These are phyloP conservation scores for Trichoderma brevicompactum DNA, from an alignment of 2,329 filamentous ascomycete species.

Conservation along the genomic window DNA sequence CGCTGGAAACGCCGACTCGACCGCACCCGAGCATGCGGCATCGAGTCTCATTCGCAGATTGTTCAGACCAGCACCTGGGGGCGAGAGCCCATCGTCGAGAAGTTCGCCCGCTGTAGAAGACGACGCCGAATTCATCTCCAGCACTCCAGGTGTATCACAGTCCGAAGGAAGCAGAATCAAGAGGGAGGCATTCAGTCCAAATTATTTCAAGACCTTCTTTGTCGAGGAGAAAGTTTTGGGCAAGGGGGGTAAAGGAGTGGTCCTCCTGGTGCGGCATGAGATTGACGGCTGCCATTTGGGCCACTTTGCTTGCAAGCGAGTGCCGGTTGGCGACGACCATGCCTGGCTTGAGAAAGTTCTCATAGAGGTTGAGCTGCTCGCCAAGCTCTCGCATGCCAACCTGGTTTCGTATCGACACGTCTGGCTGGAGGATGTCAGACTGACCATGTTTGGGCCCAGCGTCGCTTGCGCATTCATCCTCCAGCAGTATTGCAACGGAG, in stretches of 20 bases:
- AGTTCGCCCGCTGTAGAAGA: slow-evolving; percentile 34
- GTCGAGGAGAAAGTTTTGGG: slow-evolving; percentile 86
- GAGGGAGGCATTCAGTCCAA: slow-evolving; percentile 82
- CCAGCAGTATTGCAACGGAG: slow-evolving; percentile 95
- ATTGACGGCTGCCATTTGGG: slow-evolving; percentile 88
- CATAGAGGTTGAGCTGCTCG: slow-evolving; percentile 89
- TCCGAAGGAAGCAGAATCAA: slow-evolving; percentile 72
- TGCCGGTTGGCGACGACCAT: slow-evolving; percentile 93
- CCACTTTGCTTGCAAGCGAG: slow-evolving; percentile 93
- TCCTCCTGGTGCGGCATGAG: slow-evolving; percentile 89
- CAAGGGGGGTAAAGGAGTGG: slow-evolving; percentile 90
- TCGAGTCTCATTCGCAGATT: slow-evolving; percentile 60
- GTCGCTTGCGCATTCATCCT: slow-evolving; percentile 96
- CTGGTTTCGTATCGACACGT: slow-evolving; percentile 96
- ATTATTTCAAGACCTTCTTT: slow-evolving; percentile 94
- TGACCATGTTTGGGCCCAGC: slow-evolving; percentile 84
- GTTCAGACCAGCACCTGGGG: slow-evolving; percentile 50
- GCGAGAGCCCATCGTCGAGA: slow-evolving; percentile 30
- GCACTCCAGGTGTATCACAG: slow-evolving; percentile 54
- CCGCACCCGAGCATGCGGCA: slow-evolving; percentile 47
- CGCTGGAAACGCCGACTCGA: slow-evolving; percentile 53
- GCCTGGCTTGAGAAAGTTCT: slow-evolving; percentile 93
- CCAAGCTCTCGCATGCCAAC: slow-evolving; percentile 91
- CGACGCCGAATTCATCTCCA: slow-evolving; percentile 57
- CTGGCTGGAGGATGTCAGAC: slow-evolving; percentile 88